Conservation (phyloP, 2,329 filamentous ascomycete genomes). For the Pseudogymnoascus sp. region DNA sequence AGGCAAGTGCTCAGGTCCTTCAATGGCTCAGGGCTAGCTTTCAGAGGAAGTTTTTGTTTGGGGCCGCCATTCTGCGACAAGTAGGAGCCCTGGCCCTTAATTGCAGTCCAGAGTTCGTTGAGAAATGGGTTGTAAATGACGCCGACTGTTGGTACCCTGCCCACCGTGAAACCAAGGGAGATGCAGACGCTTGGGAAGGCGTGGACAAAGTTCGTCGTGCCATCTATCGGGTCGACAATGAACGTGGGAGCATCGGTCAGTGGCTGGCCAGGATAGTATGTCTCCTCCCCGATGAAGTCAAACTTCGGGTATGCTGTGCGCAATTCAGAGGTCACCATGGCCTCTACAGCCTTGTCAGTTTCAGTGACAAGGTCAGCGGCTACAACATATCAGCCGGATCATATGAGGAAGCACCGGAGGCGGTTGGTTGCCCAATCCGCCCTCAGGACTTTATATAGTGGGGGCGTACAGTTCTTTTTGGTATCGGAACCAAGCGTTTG, state of each 20-base stretch:
- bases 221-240: slow-evolving; percentile 75
- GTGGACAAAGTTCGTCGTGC: slow-evolving; percentile 75
- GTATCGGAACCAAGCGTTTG: slow-evolving; percentile 47
- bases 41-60: slow-evolving; percentile 38
- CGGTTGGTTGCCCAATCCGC: not conserved
- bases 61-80: slow-evolving; percentile 33
- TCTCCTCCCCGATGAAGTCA: slow-evolving; percentile 68
- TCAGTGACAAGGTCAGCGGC: slow-evolving; percentile 63
- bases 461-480: slow-evolving; percentile 51
- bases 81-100: slow-evolving; percentile 60
- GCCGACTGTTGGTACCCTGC: slow-evolving; percentile 55
- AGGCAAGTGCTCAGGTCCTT: slow-evolving; percentile 53
- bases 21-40: slow-evolving; percentile 45
- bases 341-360: slow-evolving; percentile 57
- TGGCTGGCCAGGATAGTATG: slow-evolving; percentile 56
- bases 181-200: slow-evolving; percentile 67
- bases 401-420: not conserved
- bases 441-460: not conserved
- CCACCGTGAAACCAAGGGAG: slow-evolving; percentile 63
- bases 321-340: slow-evolving; percentile 49
- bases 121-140: slow-evolving; percentile 76
- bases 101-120: slow-evolving; percentile 58
- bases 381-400: slow-evolving; percentile 25
- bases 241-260: slow-evolving; percentile 64
- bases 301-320: slow-evolving; percentile 45